phyloP scores from a whole-genome alignment of 225 moss, liverwort and hornwort genomes.

The Asterella californica region DNA sequence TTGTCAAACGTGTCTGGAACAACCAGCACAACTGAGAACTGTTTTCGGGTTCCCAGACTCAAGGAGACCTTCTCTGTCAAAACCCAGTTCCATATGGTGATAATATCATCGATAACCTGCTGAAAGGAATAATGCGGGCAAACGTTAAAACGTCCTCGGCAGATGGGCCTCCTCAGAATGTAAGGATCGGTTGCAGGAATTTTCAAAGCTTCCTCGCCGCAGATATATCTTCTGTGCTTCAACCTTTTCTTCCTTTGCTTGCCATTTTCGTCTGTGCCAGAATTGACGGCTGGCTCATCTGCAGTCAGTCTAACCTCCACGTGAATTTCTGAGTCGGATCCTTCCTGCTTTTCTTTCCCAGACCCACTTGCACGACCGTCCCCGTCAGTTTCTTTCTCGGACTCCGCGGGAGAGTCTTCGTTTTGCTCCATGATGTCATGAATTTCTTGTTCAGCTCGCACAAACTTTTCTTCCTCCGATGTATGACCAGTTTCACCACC shows the following conservation, averaged over 20 bases:
- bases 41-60: conserved; percentile 57
- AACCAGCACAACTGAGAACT: conserved; percentile 82
- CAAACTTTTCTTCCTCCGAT: conserved; percentile 17
- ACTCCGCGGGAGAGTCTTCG: background rate
- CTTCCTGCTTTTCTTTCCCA: conserved; percentile 23
- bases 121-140: conserved; percentile 79
- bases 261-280: background rate
- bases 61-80: conserved; percentile 78
- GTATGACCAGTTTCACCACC: conserved; percentile 17
- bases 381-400: conserved; percentile 35
- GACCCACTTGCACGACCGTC: conserved; percentile 25
- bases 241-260: conserved; percentile 38
- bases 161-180: conserved; percentile 71
- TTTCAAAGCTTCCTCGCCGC: conserved; percentile 76
- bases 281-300: conserved; percentile 19
- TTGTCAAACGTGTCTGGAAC: conserved; percentile 93
- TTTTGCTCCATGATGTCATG: conserved; percentile 11
- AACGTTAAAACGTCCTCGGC: conserved; percentile 85
- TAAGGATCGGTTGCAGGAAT: conserved; percentile 83
- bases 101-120: conserved; percentile 94
- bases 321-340: conserved; percentile 36
- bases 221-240: conserved; percentile 60
- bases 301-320: conserved; percentile 33
- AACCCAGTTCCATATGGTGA: conserved; percentile 85
- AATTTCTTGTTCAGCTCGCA: conserved; percentile 16